phyloP scores from a whole-genome alignment of 164 flowering plant genomes.

The Sextonia rubra region DNA sequence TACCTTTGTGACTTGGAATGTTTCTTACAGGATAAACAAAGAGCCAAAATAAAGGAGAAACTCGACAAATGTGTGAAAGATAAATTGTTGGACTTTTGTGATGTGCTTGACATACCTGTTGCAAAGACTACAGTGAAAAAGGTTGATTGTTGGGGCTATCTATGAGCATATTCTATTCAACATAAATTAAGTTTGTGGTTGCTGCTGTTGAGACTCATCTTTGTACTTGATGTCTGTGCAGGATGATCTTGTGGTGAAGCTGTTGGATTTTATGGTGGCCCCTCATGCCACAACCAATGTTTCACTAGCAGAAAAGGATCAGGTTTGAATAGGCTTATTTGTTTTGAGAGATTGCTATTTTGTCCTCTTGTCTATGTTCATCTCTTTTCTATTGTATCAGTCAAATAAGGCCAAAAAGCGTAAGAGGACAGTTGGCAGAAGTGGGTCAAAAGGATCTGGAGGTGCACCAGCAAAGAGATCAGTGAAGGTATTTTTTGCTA shows the following conservation, averaged over 20 bases:
- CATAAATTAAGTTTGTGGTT: not conserved
- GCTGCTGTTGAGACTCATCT: not conserved
- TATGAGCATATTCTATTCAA: not conserved
- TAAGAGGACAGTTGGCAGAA: constrained; percentile 42
- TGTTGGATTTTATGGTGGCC: constrained; percentile 77
- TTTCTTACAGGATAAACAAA: constrained; percentile 73
- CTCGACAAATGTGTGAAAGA: constrained; percentile 75
- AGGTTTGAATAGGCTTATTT: constrained; percentile 28
- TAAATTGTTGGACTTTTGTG: constrained; percentile 75
- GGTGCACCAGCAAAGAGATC: constrained; percentile 39
- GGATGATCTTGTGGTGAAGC: constrained; percentile 77
- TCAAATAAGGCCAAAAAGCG: constrained; percentile 62
- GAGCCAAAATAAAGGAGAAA: constrained; percentile 61
- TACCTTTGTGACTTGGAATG: not conserved
- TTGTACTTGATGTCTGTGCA: constrained; percentile 23
- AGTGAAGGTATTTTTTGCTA: constrained; percentile 5
- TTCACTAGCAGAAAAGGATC: constrained; percentile 70
- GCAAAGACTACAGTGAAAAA: constrained; percentile 60
- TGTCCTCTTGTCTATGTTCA: not conserved
- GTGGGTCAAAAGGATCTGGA: constrained; percentile 37
- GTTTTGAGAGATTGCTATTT: not conserved
- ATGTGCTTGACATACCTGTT: constrained; percentile 71
- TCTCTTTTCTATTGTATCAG: constrained; percentile 27
- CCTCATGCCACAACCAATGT: constrained; percentile 72
- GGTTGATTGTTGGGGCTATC: constrained; percentile 39